phyloP scores from a whole-genome alignment of 805 yeast species.

The Candida lessepsii region DNA sequence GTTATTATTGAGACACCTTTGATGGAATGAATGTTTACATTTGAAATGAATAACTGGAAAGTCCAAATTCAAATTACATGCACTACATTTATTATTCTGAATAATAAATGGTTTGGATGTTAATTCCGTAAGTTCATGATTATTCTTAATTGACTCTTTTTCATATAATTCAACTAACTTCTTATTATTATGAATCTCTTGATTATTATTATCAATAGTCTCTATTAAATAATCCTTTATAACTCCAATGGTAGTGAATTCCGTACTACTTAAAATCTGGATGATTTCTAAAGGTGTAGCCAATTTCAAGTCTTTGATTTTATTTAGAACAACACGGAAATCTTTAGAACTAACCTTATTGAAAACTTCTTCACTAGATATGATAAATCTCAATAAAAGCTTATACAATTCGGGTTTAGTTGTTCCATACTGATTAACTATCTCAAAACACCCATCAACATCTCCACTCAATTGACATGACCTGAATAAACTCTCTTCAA shows the following conservation, averaged over 20 bases:
- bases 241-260: slow-evolving; percentile 65
- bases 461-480: slow-evolving; percentile 60
- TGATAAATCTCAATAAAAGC: slow-evolving; percentile 60
- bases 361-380: slow-evolving; percentile 53
- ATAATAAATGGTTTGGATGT: slow-evolving; percentile 47
- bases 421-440: slow-evolving; percentile 60
- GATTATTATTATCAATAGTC: slow-evolving; percentile 55
- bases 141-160: slow-evolving; percentile 58
- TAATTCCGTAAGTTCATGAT: slow-evolving; percentile 52
- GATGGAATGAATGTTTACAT: slow-evolving; percentile 86
- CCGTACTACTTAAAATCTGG: slow-evolving; percentile 55
- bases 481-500: slow-evolving; percentile 64
- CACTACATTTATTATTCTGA: slow-evolving; percentile 62
- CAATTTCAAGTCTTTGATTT: slow-evolving; percentile 50
- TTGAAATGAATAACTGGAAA: slow-evolving; percentile 80
- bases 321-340: slow-evolving; percentile 48
- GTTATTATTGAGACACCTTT: slow-evolving; percentile 65
- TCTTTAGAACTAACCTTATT: slow-evolving; percentile 51
- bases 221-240: slow-evolving; percentile 67
- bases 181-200: slow-evolving; percentile 66
- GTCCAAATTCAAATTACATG: slow-evolving; percentile 65
- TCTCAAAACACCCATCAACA: slow-evolving; percentile 52
- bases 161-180: slow-evolving; percentile 67
- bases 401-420: slow-evolving; percentile 64
- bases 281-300: slow-evolving; percentile 76